Conservation (phyloP, 2,329 filamentous ascomycete genomes). For the Malbranchea zuffiana region DNA sequence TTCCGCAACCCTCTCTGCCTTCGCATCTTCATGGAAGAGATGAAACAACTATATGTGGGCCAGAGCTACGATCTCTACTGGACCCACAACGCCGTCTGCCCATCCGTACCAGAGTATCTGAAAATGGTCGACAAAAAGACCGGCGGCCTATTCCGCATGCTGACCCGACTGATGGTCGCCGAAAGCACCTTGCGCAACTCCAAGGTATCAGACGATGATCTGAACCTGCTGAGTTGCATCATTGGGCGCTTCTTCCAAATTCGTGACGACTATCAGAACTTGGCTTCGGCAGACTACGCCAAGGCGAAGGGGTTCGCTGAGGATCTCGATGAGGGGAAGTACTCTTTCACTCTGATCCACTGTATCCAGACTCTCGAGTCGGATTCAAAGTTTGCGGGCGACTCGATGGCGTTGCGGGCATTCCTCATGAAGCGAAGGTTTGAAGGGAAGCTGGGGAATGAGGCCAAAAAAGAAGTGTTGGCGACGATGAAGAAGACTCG, state of each 20-base stretch:
- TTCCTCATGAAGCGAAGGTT: constrained; percentile 4
- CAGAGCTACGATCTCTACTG: constrained; percentile 42
- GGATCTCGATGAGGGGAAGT: constrained; percentile 93
- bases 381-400: not conserved
- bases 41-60: constrained; percentile 38
- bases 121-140: constrained; percentile 43
- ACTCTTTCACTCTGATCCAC: constrained; percentile 91
- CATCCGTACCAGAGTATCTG: constrained; percentile 39
- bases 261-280: constrained; percentile 74
- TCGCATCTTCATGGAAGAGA: constrained; percentile 28
- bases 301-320: constrained; percentile 90
- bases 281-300: constrained; percentile 56
- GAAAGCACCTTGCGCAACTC: constrained; percentile 1
- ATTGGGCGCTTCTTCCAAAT: constrained; percentile 39
- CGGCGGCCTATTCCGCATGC: constrained; percentile 38
- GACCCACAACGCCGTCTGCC: constrained; percentile 37
- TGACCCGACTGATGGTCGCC: constrained; percentile 36
- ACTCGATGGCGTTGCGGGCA: constrained; percentile 14
- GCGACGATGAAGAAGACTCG: constrained; percentile 6
- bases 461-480: constrained; percentile 3
- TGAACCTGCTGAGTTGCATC: constrained; percentile 55
- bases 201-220: too few relatives aligned
- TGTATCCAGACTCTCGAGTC: constrained; percentile 51
- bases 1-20: constrained; percentile 21
- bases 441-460: not conserved